A percentile compares a stretch with the other conserved stretches of the same genome.
These are phyloP conservation scores for Oryza glumipatula DNA, from an alignment of 176 grass and related monocot species.

Conservation along the genomic window DNA sequence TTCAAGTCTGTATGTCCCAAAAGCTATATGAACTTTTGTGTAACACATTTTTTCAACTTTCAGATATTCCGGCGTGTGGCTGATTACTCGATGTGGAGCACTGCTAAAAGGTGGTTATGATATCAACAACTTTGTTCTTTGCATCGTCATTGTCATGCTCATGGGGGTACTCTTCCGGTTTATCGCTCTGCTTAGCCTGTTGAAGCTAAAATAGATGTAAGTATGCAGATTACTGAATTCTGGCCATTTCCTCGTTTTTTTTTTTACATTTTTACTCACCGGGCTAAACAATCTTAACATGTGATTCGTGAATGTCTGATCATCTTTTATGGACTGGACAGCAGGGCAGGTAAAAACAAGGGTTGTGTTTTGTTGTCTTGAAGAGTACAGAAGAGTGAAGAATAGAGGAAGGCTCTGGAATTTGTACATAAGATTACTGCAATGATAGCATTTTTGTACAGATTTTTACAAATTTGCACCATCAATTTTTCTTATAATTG, in stretches of 20 bases:
- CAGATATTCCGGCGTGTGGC: constrained; percentile 73
- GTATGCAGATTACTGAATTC: neutral
- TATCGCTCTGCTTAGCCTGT: constrained; percentile 54
- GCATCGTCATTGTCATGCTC: constrained; percentile 63
- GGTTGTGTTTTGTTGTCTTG: neutral
- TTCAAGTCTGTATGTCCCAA: neutral
- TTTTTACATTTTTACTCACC: neutral
- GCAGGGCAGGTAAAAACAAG: neutral
- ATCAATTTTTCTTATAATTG: neutral
- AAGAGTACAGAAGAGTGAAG: neutral
- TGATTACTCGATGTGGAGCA: constrained; percentile 70
- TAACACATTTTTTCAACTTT: constrained; percentile 16
- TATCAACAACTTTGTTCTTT: constrained; percentile 62
- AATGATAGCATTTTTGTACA: constrained; percentile 24
- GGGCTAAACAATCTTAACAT: neutral
- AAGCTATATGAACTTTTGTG: constrained; percentile 29
- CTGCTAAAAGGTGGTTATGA: constrained; percentile 38
- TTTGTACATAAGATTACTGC: constrained; percentile 1
- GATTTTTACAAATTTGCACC: constrained; percentile 17
- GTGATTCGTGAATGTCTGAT: constrained; percentile 4
- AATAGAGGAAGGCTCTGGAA: neutral
- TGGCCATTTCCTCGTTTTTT: neutral
- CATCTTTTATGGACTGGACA: constrained; percentile 4
- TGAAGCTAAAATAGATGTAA: constrained; percentile 58
- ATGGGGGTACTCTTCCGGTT: constrained; percentile 70